A percentile compares a stretch with the other conserved stretches of the same genome.
These are phyloP conservation scores for Mollisiaceae sp. DNA, from an alignment of 2,329 filamentous ascomycete genomes.

Conservation along the genomic window DNA sequence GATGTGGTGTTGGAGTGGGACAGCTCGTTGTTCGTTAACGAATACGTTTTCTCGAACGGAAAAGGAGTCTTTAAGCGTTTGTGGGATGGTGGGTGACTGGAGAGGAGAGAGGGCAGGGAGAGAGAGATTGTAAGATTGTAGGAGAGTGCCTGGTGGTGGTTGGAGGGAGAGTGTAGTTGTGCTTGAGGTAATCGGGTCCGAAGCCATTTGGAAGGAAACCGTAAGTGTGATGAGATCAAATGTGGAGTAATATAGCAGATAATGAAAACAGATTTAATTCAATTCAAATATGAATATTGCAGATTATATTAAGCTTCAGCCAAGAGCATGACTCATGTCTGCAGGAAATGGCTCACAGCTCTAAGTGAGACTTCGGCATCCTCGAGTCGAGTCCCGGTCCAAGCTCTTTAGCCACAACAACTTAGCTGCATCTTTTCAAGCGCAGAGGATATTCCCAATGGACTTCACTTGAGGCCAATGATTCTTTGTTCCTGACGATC, in stretches of 20 bases:
- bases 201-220: too few species aligned
- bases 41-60: conserved; percentile 63
- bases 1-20: conserved; percentile 70
- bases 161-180: conserved; percentile 13
- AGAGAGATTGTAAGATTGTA: conserved; percentile 25
- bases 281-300: too few species aligned
- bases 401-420: too few species aligned
- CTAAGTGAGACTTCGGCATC: too few species aligned
- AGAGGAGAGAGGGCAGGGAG: conserved; percentile 7
- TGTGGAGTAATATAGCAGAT: not conserved
- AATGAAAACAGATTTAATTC: not conserved
- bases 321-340: not conserved
- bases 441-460: not conserved
- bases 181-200: too few species aligned
- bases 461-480: not conserved
- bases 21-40: conserved; percentile 57
- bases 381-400: too few species aligned
- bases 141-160: conserved; percentile 14
- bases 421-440: too few species aligned
- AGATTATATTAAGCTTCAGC: too few species aligned
- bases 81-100: conserved; percentile 48
- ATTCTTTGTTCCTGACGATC: not conserved
- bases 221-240: not conserved
- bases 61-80: conserved; percentile 65
- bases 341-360: too few species aligned